Evolutionary conservation across 2,329 filamentous ascomycete genomes (phyloP), one percentile per base, ranked within the genome.

Genomic region (Penicillium sp.): DNA sequence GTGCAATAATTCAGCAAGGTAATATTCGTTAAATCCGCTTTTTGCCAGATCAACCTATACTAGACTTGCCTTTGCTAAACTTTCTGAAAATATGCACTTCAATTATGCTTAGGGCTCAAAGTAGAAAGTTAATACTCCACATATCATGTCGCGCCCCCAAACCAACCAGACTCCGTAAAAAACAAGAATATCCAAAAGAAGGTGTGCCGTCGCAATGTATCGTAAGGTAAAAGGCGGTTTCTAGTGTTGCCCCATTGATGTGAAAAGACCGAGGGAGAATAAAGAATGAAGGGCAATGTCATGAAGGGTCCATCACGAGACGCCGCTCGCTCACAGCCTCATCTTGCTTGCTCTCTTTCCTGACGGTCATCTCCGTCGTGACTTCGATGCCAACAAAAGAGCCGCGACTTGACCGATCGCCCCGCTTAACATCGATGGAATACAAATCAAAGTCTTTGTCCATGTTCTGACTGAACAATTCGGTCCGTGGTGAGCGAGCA

Each of bases 331-430:
- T 73, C 22, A 58, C 58, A 37, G 55, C 62, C 14, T 70, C 65
- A 31, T 58, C 65, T 10, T 59, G 54, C 25, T 60, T 62, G 2
- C 48, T 61, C 52, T 73, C 70, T 50, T 69, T 68, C 51, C 65
- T 58, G 31, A 67, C 52, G 3, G 42, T 64, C 70, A 74, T 70
- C 58, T 73, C 69, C 10, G 72, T 75, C 1, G 65, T 72, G 12
- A 74, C 71, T 53, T 73, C 71, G 22, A 75, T 74, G 12, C 70
- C 72, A 22, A 58, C 58, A 25, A 64, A 49, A 4, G 64, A 62
- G 28, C 61, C 57, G 2, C 53, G 60, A 11, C 56, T 63, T 2
- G 42, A 59, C 4, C 42, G 52, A 14, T 65, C 55, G 5, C 63
- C 69, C 8, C 53, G 62, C 50, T 71, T 69, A 22, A 69, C 64